Base-by-base conservation (phyloP, 768 basidiomycete genomes). In the Podaxis mareebaensis region DNA sequence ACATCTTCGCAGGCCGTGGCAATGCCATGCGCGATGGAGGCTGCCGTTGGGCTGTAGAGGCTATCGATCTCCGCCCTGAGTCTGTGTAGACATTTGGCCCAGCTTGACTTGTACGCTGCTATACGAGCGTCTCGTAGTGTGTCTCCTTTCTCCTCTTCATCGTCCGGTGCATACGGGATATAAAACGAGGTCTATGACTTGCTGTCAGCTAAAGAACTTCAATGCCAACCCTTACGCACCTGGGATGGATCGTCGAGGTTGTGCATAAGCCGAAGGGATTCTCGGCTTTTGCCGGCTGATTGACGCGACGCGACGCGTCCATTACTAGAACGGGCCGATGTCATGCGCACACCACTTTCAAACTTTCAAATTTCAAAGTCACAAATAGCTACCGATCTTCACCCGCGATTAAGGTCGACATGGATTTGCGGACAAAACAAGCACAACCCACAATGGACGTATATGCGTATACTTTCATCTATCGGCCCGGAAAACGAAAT, bases 41-140 rank as follows among this genome's bases (percentile, higher is more conserved):
- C 71, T 4, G 83, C 81, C 8, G 85, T 75, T 0, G 86, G 81
- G 0, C 72, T 76, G 65, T 88, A 81, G 12, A 90, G 68, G 0
- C 76, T 71, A 17, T 76, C 73, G 3, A 85, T 40, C 15, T 79
- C 20, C 65, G 89, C 87, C 75, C 85, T 83, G 20, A 89, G 74
- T 17, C 83, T 81, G 8, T 75, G 69, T 30, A 89, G 72, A 70
- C 88, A 90, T 63, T 80, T 85, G 59, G 66, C 75, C 89, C 89
- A 91, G 1, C 84, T 84, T 1, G 67, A 69, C 55, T 70, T 80
- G 70, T 90, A 91, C 4, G 83, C 84, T 53, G 78, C 68, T 54
- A 88, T 74, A 26, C 86, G 80, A 2, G 48, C 51, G 3, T 67
- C 52, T 22, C 61, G 52, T 4, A 59, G 51, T 0, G n/a, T 52